Evolutionary conservation across 2,329 filamentous ascomycete species (phyloP), one percentile per base, ranked within the genome.

Genomic region (Aureobasidium sp.): DNA sequence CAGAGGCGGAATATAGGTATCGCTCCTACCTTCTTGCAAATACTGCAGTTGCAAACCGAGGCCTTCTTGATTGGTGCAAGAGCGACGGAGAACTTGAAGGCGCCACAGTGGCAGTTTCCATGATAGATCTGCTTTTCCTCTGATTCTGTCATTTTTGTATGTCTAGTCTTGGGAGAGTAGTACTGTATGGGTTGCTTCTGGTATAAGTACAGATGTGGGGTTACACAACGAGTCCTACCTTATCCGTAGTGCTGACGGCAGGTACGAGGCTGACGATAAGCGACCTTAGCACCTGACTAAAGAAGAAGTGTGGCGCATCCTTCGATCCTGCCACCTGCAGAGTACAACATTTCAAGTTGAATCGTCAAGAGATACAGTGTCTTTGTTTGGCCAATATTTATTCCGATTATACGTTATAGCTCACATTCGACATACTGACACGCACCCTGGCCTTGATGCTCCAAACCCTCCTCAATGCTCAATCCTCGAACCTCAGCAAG

Each of bases 401-500:
- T 34, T 11, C 7, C 11, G 4, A 11, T 17, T 0, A 34, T 20
- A 2, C 20, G 22, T 7, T 20, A 5, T 51, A 22, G 14, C 3
- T 31, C 6, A 25, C 6, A 25, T 17, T 44, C 11, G 7, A 8
- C n/a, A 41, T 42, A 20, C 41, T 5, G 3, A 41, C 36, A 25
- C 12, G 20, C 12, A 27, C n/a, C 1, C 11, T 8, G 17, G 2
- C 31, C 9, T 9, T 9, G 9, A 12, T 34, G 9, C 31, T 34
- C 31, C 31, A 34, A 7, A 4, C 11, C 39, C n/a, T 34, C 9
- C 17, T 52, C n/a, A 61, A 7, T 51, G 36, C 12, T 61, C 47
- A 61, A 7, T 51, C 45, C 12, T 61, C 47, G 8, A 61, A 61
- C 27, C 45, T 66, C 41, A 70, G 45, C 48, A 76, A 62, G 3